Conservation (phyloP, 2,329 filamentous ascomycete species). For the Corynespora cassiicola region DNA sequence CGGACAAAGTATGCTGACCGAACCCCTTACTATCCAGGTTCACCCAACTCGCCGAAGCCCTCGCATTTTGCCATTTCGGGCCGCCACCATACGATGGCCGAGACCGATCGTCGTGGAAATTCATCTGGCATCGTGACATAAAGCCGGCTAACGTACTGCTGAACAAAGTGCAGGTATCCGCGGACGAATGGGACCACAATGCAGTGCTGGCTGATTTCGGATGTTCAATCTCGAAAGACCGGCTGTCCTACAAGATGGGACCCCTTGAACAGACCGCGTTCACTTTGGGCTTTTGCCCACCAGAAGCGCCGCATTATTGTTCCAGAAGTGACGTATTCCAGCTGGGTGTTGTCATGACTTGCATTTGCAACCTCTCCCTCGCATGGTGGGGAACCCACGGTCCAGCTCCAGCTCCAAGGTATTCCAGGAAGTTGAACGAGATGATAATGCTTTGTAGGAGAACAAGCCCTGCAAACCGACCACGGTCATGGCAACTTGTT, state of each 20-base stretch:
- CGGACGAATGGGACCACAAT: slow-evolving; percentile 9
- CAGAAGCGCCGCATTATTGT: slow-evolving; percentile 17
- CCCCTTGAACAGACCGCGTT: neutral
- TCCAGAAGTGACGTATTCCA: slow-evolving; percentile 24
- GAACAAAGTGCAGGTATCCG: slow-evolving; percentile 1
- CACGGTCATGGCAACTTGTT: too few species aligned
- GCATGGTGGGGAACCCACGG: neutral
- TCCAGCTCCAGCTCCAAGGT: slow-evolving; percentile 8
- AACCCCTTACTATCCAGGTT: slow-evolving; percentile 3
- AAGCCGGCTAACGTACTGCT: slow-evolving; percentile 26
- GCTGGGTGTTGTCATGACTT: slow-evolving; percentile 17
- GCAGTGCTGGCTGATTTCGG: slow-evolving; percentile 28
- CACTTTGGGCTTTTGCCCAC: slow-evolving; percentile 19
- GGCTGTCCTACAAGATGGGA: slow-evolving; percentile 6
- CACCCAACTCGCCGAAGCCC: slow-evolving; percentile 12
- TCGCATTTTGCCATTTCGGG: slow-evolving; percentile 21
- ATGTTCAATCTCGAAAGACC: slow-evolving; percentile 12
- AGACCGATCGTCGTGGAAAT: slow-evolving; percentile 13
- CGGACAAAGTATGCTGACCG: neutral
- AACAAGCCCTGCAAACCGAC: too few species aligned
- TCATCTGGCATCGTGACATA: slow-evolving; percentile 23
- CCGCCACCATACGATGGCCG: slow-evolving; percentile 12
- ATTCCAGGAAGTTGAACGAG: slow-evolving; percentile 5
- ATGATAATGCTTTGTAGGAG: slow-evolving; percentile 8
- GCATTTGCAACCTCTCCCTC: slow-evolving; percentile 7